A percentile compares a stretch with the other conserved stretches of the same genome.
phyloP scores from a whole-genome alignment of 2,329 filamentous ascomycete genomes.

The Paecilomyces dactylethromorphus region DNA sequence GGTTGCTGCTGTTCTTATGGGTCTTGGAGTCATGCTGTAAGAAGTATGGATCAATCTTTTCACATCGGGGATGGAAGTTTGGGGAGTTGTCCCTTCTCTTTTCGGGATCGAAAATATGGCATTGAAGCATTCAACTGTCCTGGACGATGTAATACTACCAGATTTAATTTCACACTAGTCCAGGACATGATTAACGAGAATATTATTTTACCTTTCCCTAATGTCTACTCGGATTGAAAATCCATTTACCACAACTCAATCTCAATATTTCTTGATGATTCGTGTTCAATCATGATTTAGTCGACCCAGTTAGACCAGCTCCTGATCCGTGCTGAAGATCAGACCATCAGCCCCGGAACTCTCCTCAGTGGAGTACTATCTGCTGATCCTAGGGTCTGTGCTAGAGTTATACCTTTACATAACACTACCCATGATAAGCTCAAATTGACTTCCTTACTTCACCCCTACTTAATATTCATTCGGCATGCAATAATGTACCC shows the following conservation, averaged over 20 bases:
- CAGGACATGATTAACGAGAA: background rate
- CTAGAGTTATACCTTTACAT: background rate
- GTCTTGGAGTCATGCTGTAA: constrained; percentile 7
- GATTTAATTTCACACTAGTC: background rate
- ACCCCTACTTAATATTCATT: no score
- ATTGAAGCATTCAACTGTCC: background rate
- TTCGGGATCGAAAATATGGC: background rate
- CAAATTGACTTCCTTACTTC: no score
- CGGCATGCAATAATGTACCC: no score
- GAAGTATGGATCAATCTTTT: background rate
- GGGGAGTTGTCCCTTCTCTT: background rate
- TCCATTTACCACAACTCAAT: background rate
- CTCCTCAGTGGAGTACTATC: background rate
- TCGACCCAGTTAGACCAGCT: background rate
- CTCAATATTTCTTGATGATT: background rate
- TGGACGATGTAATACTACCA: background rate
- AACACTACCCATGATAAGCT: background rate
- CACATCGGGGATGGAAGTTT: background rate
- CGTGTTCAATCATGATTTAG: background rate
- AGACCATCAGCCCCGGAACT: background rate
- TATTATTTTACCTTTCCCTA: background rate
- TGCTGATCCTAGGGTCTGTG: background rate
- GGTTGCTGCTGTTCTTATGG: constrained; percentile 16
- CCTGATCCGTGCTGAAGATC: background rate
- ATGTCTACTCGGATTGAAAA: background rate